Evolutionary conservation across 2,329 filamentous ascomycete species (phyloP), one percentile per base, ranked within the genome.

Genomic region (Beauveria caledonica): DNA sequence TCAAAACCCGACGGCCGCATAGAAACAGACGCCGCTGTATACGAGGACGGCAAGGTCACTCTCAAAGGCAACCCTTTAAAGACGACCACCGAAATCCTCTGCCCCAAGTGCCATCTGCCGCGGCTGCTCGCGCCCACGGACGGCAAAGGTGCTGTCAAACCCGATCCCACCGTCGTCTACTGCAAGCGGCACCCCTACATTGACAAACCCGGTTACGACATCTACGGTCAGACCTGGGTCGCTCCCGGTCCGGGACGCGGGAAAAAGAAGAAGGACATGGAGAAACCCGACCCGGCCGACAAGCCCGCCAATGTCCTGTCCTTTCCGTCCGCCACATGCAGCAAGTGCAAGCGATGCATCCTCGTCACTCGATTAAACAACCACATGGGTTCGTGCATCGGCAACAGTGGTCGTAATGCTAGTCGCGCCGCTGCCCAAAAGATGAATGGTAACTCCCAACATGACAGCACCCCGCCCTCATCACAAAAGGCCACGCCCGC

Each of bases 141-240:
- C 68, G 87, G 87, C 66, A 86, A 83, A 67, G 86, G 87, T 50
- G 80, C 86, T 13, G 76, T 76, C 68, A 85, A 84, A 68, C 86
- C 86, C 48, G 84, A 87, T 61, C 88, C 88, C 0, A 78, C 80
- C 64, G 77, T 86, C 65, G 84, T 87, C 65, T 92, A 92, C 78
- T 93, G 89, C 80, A 90, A 89, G 73, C 86, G 86, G 65, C 85
- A 88, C 63, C 88, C 89, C 0, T 92, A 88, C 77, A 88, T 90
- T 63, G 84, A 89, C 66, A 86, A 89, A 70, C 79, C 85, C 2
- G 88, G 88, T 62, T 88, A 86, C 74, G 89, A 93, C 72, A 90
- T 92, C 64, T 92, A 92, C 72, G 89, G 88, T 55, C 90, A 92
- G 73, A 89, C 87, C 29, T 92, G 89, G 81, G 86, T 89, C 15